Conservation (phyloP, 345 rosid species). For the Leavenworthia alabamica region DNA sequence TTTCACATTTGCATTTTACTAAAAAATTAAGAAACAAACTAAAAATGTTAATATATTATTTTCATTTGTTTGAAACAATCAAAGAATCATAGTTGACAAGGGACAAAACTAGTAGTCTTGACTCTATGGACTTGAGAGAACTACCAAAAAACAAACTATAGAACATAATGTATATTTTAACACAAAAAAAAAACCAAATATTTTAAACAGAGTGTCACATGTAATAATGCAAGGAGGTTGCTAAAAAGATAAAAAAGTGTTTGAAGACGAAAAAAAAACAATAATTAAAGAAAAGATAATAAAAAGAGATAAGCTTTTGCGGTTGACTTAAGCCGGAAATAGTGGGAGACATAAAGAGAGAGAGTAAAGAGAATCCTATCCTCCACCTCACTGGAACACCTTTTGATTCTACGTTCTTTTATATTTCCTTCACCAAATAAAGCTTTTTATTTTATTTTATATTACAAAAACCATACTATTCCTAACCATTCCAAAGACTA, state of each 20-base stretch:
- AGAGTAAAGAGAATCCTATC: conserved; percentile 35
- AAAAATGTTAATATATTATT: too few relatives aligned
- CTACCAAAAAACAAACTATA: neutral
- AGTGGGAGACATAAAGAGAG: conserved; percentile 27
- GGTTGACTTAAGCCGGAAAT: conserved; percentile 31
- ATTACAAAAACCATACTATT: neutral
- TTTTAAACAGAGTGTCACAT: conserved; percentile 5
- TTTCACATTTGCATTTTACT: neutral
- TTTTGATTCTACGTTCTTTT: conserved; percentile 23
- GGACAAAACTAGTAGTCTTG: neutral
- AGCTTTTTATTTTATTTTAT: neutral
- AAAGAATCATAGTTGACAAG: neutral
- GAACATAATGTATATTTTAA: neutral
- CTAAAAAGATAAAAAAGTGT: neutral
- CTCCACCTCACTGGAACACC: conserved; percentile 20
- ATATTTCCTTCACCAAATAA: conserved; percentile 10
- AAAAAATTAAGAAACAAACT: too few relatives aligned
- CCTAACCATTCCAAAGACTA: neutral
- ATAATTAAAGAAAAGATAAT: neutral
- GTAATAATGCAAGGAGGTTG: conserved; percentile 1
- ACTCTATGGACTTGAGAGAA: neutral
- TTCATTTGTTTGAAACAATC: neutral
- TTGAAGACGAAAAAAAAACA: conserved; percentile 4
- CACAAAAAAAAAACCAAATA: neutral
- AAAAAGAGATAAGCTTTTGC: conserved; percentile 24